Evolutionary conservation across 2,329 filamentous ascomycete species (phyloP).

Genomic region (Coleophoma eucalyptorum): DNA sequence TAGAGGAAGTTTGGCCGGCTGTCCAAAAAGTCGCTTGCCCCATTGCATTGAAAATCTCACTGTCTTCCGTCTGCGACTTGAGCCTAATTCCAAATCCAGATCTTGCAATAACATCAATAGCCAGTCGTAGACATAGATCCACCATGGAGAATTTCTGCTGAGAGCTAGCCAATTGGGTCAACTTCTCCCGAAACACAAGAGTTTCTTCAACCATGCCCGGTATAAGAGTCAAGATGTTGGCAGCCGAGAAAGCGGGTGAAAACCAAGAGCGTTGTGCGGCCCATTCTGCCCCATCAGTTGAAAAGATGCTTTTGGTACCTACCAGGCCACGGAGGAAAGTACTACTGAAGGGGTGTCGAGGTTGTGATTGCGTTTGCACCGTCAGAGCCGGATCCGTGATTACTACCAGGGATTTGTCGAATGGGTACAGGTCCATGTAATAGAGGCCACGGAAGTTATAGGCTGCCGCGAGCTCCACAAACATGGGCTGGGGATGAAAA

Average conservation of each 20-base stretch:
- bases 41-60: slow-evolving; percentile 6
- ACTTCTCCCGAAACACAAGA: slow-evolving; percentile 13
- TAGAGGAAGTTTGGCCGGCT: slow-evolving; percentile 4
- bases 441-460: slow-evolving; percentile 13
- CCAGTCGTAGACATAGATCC: slow-evolving; percentile 7
- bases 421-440: slow-evolving; percentile 17
- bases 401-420: slow-evolving; percentile 7
- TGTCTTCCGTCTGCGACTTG: slow-evolving; percentile 7
- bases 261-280: slow-evolving; percentile 11
- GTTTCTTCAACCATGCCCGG: slow-evolving; percentile 12
- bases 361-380: slow-evolving; percentile 4
- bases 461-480: slow-evolving; percentile 8
- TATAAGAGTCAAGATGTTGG: slow-evolving; percentile 9
- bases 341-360: slow-evolving; percentile 7
- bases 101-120: slow-evolving; percentile 14
- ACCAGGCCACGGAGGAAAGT: slow-evolving; percentile 7
- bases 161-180: slow-evolving; percentile 7
- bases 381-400: slow-evolving; percentile 11
- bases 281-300: slow-evolving; percentile 8
- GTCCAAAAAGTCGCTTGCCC: slow-evolving; percentile 2
- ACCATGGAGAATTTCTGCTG: slow-evolving; percentile 9
- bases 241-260: slow-evolving; percentile 7
- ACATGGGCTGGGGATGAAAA: slow-evolving; percentile 8
- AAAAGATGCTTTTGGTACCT: slow-evolving; percentile 11
- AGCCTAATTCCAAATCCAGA: slow-evolving; percentile 9